Percentiles rank a stretch among this genome's conserved stretches.
Conservation (phyloP, 352 stramenopile genomes). For the Phytophthora fragariae region DNA sequence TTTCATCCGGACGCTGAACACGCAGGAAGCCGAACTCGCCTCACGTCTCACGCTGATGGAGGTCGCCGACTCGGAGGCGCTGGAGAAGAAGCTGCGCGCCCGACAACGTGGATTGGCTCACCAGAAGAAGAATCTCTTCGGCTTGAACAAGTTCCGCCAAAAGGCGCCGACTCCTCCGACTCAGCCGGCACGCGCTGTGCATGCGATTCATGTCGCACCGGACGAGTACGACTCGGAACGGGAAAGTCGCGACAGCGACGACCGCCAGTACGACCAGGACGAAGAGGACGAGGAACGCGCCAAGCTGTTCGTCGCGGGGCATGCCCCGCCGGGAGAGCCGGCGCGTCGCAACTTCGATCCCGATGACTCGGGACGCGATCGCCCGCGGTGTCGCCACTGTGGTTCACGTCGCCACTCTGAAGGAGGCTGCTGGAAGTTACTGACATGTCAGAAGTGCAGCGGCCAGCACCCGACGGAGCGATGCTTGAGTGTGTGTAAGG, state of each 20-base stretch:
- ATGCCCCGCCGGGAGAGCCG: neutral
- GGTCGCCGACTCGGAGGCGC: neutral
- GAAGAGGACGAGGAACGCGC: slow-evolving; percentile 12
- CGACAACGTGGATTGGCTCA: slow-evolving; percentile 2
- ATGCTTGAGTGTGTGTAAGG: neutral
- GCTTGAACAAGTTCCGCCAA: slow-evolving; percentile 11
- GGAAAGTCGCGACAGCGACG: slow-evolving; percentile 1
- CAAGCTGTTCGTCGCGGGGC: neutral
- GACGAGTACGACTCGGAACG: slow-evolving; percentile 1
- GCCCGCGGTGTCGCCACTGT: slow-evolving; percentile 12
- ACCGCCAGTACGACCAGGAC: slow-evolving; percentile 11
- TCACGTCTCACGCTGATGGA: neutral
- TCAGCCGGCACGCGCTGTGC: neutral
- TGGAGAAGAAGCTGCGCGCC: slow-evolving; percentile 10
- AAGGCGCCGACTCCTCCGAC: neutral
- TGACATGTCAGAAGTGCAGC: neutral
- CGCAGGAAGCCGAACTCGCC: too few relatives aligned
- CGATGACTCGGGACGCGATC: slow-evolving; percentile 1
- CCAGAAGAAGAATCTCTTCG: slow-evolving; percentile 11
- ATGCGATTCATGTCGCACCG: neutral
- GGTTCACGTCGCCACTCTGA: neutral
- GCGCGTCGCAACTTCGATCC: neutral
- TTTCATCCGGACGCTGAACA: too few relatives aligned
- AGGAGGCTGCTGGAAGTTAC: neutral
- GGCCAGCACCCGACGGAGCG: neutral